phyloP scores from a whole-genome alignment of 164 flowering plant species.

The Echeveria elegans region DNA sequence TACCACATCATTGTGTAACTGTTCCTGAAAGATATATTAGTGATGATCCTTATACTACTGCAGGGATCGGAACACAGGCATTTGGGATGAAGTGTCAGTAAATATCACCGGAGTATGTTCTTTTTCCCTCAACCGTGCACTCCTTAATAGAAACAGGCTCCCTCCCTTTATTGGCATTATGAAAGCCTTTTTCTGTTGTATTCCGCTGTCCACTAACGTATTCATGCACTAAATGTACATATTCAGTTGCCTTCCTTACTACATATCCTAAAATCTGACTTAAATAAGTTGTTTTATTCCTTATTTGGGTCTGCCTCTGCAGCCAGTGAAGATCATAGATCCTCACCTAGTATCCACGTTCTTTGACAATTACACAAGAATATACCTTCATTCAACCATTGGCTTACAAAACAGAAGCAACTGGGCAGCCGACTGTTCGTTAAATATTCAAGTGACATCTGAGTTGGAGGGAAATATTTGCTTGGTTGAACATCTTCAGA shows the following conservation, averaged over 20 bases:
- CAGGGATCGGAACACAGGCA: conserved; percentile 99
- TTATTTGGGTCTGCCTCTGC: conserved; percentile 22
- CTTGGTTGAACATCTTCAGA: conserved; percentile 78
- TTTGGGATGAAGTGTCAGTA: conserved; percentile 98
- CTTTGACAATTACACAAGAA: conserved; percentile 71
- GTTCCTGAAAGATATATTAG: neutral
- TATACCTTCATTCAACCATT: conserved; percentile 64
- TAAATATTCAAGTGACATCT: conserved; percentile 71
- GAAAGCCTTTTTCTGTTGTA: neutral
- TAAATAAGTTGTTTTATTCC: neutral
- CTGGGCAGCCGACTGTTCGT: conserved; percentile 67
- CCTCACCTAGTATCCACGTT: conserved; percentile 96
- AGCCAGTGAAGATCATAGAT: conserved; percentile 89
- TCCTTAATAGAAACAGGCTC: neutral
- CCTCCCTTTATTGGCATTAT: too few species aligned
- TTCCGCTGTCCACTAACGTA: neutral
- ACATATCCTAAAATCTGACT: neutral
- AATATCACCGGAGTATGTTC: conserved; percentile 80
- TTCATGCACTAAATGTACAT: neutral
- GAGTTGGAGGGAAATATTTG: conserved; percentile 60
- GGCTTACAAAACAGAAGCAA: conserved; percentile 78
- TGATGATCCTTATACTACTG: conserved; percentile 11
- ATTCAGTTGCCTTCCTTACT: neutral
- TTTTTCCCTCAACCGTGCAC: neutral
- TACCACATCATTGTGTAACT: neutral